Base-by-base conservation (phyloP, 2,329 filamentous ascomycete genomes). In the Diplodia sapinea region DNA sequence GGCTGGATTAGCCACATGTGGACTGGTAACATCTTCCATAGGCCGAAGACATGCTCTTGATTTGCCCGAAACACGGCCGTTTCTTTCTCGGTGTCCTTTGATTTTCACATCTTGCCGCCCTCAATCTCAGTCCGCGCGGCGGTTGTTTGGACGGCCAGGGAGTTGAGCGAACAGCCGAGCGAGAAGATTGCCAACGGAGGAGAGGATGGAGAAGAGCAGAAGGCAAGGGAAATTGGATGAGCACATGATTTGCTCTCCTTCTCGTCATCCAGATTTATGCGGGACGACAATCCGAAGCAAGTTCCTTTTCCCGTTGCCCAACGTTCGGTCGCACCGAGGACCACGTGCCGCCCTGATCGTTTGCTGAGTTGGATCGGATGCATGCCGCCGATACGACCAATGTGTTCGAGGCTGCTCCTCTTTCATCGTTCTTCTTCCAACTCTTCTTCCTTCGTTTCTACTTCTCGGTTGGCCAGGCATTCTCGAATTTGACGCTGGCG, bases 21-120 rank as follows among this genome's bases (percentile, higher is more conserved):
- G 40, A 61, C 57, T 43, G 57, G 40, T 61, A 49, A 57, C 57
- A 31, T 49, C 57, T 49, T 33, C 40, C 23, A 50, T 33, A 43
- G 23, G n/a, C 23, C 20, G 17, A 17, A 49, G 38, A 13, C 23
- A 23, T 61, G 12, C 23, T 31, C 17, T 38, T 17, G 55, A 59
- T 61, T 49, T 61, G 26, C 56, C 56, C 56, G 56, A 62, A 49
- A 50, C 57, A 62, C 26, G 29, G 57, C 57, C 40, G 43, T 50
- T 50, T 49, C 43, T 40, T 36, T 11, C 40, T 43, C 12, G 9
- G 15, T 36, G 23, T 49, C 36, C 26, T 29, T 38, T 29, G n/a
- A 38, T 56, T 36, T n/a, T 38, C 31, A 9, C 17, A 8, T 47
- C 43, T 47, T 20, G 2, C 43, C n/a, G 13, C 57, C 57, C 40